phyloP scores from a whole-genome alignment of 1,139 yeast species.

The Nakaseomyces nivariensis region DNA sequence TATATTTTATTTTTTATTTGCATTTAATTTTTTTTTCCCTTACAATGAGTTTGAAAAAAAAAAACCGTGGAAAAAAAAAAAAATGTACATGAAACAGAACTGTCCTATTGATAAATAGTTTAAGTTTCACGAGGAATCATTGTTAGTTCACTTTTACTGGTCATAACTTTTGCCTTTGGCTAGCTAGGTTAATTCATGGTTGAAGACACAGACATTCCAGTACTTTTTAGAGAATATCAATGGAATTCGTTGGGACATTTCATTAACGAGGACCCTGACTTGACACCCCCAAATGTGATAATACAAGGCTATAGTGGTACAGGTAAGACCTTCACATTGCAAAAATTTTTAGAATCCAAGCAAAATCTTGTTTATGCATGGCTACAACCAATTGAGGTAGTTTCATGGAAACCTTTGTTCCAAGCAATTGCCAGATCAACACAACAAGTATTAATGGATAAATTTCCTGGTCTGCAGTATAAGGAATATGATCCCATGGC shows the following conservation, averaged over 20 bases:
- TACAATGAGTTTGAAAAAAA: too few relatives aligned
- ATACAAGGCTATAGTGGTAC: slow-evolving; percentile 24
- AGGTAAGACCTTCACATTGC: slow-evolving; percentile 23
- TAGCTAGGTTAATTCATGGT: background rate
- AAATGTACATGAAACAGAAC: too few relatives aligned
- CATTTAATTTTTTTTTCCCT: too few relatives aligned
- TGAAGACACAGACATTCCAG: slow-evolving; percentile 7
- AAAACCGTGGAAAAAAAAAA: too few relatives aligned
- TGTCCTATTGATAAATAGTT: too few relatives aligned
- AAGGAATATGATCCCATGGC: slow-evolving; percentile 23
- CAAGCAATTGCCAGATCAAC: slow-evolving; percentile 24
- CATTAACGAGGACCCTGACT: slow-evolving; percentile 14
- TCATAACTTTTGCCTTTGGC: too few relatives aligned
- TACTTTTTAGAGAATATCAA: slow-evolving; percentile 22
- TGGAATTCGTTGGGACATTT: slow-evolving; percentile 14
- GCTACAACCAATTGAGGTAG: slow-evolving; percentile 23
- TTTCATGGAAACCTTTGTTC: slow-evolving; percentile 26
- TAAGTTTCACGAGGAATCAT: too few relatives aligned
- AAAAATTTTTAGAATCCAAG: slow-evolving; percentile 12
- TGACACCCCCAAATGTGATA: slow-evolving; percentile 21
- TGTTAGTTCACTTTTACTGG: too few relatives aligned
- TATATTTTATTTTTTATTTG: too few relatives aligned
- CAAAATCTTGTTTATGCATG: slow-evolving; percentile 13
- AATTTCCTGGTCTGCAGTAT: slow-evolving; percentile 10
- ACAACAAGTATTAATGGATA: slow-evolving; percentile 12